Base-by-base conservation (phyloP, 805 yeast species). In the Blastobotrys terrestris region DNA sequence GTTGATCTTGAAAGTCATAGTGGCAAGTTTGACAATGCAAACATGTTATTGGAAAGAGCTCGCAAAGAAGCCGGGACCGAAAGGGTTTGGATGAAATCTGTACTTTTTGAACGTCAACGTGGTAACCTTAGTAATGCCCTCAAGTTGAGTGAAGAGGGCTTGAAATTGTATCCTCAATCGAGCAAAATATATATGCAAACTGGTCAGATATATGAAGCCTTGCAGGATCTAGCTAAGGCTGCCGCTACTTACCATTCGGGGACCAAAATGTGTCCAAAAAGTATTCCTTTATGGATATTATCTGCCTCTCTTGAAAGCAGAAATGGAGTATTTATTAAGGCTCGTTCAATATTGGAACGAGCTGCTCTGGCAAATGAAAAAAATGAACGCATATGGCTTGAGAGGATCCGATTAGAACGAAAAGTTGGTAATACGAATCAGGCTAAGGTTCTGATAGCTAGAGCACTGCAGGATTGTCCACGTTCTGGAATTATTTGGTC, bases 261-360 rank as follows among this genome's bases (percentile, higher is more conserved):
- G 0, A 75, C 79, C 0, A 73, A 76, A 52, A 61, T 58, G 1
- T 70, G 83, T 48, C 79, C 85, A 0, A 46, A 66, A 0, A 68
- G 70, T 2, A 63, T 72, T 0, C 53, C 63, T 2, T 55, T 90
- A 6, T 87, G 95, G 91, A 64, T 79, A 1, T 55, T 69, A 3
- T 62, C 81, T 5, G 72, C 89, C 0, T 58, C 63, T 2, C 50
- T 79, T 2, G 85, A 82, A 56, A 80, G 75, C 55, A 55, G 63
- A 1, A 60, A 76, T 8, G 72, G 72, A 0, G 71, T 74, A 1
- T 54, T 72, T 1, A 76, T 83, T 2, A 73, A 79, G 53, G 89
- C 95, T 0, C 77, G 96, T 55, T 82, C 96, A 0, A 72, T 77
- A 1, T 67, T 90, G 19, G 97, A 89, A 59, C 70, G 80, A 21